Evolutionary conservation across 108 stramenopile species (phyloP).

Genomic region (Skeletonema costatum): DNA sequence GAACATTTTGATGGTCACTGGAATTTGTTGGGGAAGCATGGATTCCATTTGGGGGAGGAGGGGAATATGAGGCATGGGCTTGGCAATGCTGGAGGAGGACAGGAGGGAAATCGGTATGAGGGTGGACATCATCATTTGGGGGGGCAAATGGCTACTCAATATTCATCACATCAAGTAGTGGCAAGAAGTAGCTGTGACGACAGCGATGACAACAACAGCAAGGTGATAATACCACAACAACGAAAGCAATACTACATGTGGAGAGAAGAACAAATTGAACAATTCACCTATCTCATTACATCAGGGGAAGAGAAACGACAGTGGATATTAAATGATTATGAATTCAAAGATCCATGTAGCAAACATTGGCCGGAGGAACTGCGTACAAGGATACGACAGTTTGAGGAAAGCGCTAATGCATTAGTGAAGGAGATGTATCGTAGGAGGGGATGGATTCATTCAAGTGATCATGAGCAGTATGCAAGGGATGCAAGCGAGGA

Average conservation of each 20-base stretch:
- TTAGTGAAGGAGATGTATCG: slow-evolving; percentile 45
- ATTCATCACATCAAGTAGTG: not conserved
- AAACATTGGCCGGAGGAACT: slow-evolving; percentile 51
- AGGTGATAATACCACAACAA: not conserved
- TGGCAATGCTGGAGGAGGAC: slow-evolving; percentile 10
- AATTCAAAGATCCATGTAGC: slow-evolving; percentile 76
- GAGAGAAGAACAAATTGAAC: slow-evolving; percentile 61
- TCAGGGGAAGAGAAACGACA: slow-evolving; percentile 79
- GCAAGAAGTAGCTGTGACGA: not conserved
- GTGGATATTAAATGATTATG: slow-evolving; percentile 81
- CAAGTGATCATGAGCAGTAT: slow-evolving; percentile 34
- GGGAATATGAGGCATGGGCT: slow-evolving; percentile 13
- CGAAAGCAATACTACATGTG: slow-evolving; percentile 39
- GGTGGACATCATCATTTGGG: slow-evolving; percentile 40
- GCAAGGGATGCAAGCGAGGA: slow-evolving; percentile 39
- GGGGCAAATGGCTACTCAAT: slow-evolving; percentile 25
- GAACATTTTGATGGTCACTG: slow-evolving; percentile 81
- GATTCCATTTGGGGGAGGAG: slow-evolving; percentile 43
- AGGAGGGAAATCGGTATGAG: slow-evolving; percentile 24
- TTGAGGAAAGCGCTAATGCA: slow-evolving; percentile 33
- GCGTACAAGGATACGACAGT: slow-evolving; percentile 47
- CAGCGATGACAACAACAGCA: not conserved
- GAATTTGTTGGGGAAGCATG: slow-evolving; percentile 60
- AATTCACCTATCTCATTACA: slow-evolving; percentile 74
- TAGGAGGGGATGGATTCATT: slow-evolving; percentile 42